Evolutionary conservation across 805 yeast species (phyloP), one percentile per base, ranked within the genome.

Genomic region (Teunomyces tritomae): DNA sequence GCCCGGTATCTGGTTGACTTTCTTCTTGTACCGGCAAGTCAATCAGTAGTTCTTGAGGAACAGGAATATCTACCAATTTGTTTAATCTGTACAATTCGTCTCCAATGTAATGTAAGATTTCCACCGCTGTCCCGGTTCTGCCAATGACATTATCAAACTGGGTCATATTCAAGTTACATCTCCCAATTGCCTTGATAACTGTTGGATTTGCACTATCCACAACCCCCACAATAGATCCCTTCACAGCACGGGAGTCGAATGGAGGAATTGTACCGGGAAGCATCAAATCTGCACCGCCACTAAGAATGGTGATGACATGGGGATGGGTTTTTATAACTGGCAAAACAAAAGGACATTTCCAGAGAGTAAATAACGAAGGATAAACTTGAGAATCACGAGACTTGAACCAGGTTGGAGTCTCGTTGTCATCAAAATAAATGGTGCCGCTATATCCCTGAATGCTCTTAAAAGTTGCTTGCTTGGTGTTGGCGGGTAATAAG

Each of bases 211-310:
- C 74, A 27, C 74, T 70, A 51, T 81, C 79, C 0, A 84, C 89
- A 24, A 92, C 74, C 0, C 87, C 96, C 14, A 90, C 96, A 3
- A 88, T 59, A 0, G 74, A 58, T 0, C 89, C 95, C 40, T 65
- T 67, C 2, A 52, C 56, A 4, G 78, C 71, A 4, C 75, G 55
- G 0, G 53, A 39, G 42, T 84, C 87, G 56, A 86, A 83, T 1
- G 84, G 84, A 0, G 82, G 79, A 4, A 77, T 59, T 4, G 82
- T 76, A 0, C 95, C 95, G 2, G 90, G 87, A 29, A 85, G 70
- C 90, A 87, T 86, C 52, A 87, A 65, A 56, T 87, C 79, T 0
- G 98, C 97, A 9, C 97, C 97, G 49, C 80, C 80, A 28, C 74
- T 68, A n/a, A 90, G 67, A 9, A 81, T 79, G 43, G 78, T 84